These are phyloP conservation scores for Podila horticola DNA, from an alignment of 192 early-diverging fungal species.

Conservation along the genomic window DNA sequence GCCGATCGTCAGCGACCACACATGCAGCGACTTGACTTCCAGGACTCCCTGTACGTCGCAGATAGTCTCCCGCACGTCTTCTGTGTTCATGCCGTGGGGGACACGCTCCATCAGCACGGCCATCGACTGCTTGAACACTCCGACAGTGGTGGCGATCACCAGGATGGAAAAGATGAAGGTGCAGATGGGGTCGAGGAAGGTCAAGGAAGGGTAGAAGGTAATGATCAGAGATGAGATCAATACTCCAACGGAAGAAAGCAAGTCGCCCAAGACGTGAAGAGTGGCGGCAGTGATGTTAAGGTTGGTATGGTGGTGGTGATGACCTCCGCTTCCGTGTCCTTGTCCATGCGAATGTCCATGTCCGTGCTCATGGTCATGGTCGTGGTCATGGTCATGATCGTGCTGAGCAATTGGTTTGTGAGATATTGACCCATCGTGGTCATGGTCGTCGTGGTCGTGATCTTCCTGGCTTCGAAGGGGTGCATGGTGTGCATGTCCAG, in stretches of 20 bases:
- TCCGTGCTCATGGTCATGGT: constrained; percentile 40
- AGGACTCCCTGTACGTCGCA: constrained; percentile 58
- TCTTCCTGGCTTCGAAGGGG: background rate
- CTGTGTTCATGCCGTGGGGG: constrained; percentile 59
- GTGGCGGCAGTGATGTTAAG: constrained; percentile 79
- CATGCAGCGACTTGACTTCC: constrained; percentile 69
- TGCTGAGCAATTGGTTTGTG: constrained; percentile 11
- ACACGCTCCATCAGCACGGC: constrained; percentile 81
- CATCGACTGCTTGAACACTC: constrained; percentile 70
- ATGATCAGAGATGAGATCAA: constrained; percentile 80
- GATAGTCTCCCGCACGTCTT: constrained; percentile 56
- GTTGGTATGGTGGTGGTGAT: constrained; percentile 61
- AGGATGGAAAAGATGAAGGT: constrained; percentile 85
- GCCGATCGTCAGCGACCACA: constrained; percentile 71
- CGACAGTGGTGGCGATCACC: constrained; percentile 76
- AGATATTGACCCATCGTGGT: constrained; percentile 9
- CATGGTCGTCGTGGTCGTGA: constrained; percentile 11
- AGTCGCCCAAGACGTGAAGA: constrained; percentile 84
- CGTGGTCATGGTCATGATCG: constrained; percentile 39
- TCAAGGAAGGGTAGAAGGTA: constrained; percentile 62
- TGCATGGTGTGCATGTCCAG: constrained; percentile 3
- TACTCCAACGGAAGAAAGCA: constrained; percentile 84
- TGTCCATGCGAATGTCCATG: constrained; percentile 26
- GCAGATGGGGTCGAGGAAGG: constrained; percentile 82
- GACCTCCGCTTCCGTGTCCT: constrained; percentile 48